A percentile compares a stretch with the other conserved stretches of the same genome.
Conservation (phyloP, 768 basidiomycete species). For the Lentinula guzmanii region DNA sequence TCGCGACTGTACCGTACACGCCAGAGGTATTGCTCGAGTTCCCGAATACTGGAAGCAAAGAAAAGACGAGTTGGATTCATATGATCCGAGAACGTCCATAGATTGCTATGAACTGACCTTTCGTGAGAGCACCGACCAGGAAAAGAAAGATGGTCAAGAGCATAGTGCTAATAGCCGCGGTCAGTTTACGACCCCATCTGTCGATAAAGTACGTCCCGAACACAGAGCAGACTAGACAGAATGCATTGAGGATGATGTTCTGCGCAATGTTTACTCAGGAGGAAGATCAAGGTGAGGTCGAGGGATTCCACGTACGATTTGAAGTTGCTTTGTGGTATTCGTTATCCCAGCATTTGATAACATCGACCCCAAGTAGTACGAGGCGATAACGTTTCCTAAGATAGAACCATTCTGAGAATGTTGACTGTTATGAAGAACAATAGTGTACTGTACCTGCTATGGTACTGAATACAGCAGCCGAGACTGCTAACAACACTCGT, state of each 20-base stretch:
- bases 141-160: slow-evolving; percentile 16
- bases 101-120: slow-evolving; percentile 5
- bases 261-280: not conserved
- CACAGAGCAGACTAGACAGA: slow-evolving; percentile 14
- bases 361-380: slow-evolving; percentile 17
- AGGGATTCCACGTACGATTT: slow-evolving; percentile 11
- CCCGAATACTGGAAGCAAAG: slow-evolving; percentile 9
- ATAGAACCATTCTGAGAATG: not conserved
- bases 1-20: slow-evolving; percentile 16
- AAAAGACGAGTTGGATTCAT: not conserved
- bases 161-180: slow-evolving; percentile 14
- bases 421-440: not conserved
- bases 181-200: slow-evolving; percentile 15
- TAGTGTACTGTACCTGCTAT: slow-evolving; percentile 11
- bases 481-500: slow-evolving; percentile 12
- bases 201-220: slow-evolving; percentile 16
- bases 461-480: slow-evolving; percentile 18
- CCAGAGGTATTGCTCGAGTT: slow-evolving; percentile 16
- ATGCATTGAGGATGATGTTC: slow-evolving; percentile 19
- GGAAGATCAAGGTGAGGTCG: not conserved
- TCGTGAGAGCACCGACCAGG: slow-evolving; percentile 17
- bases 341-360: slow-evolving; percentile 15
- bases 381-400: slow-evolving; percentile 17
- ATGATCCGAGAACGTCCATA: not conserved
- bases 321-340: slow-evolving; percentile 14